Base-by-base conservation (phyloP, 176 grass and related monocot species). In the Ampelocalamus luodianensis region DNA sequence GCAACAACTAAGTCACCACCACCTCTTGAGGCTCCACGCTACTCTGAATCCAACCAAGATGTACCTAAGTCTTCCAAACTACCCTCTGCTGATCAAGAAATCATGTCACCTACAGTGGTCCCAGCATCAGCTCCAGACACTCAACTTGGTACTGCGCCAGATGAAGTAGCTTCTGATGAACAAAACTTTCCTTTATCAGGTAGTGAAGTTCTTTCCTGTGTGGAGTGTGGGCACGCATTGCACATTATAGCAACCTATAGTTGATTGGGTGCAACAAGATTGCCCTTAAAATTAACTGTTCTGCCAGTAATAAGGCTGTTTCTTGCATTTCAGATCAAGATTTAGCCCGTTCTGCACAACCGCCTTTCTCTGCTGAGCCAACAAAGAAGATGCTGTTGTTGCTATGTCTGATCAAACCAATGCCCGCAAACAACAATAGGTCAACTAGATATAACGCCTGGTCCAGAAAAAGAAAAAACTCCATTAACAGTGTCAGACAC, bases 271-370 rank as follows among this genome's bases (percentile, higher is more conserved):
- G 23, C 55, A 81, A 56, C 4, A 80, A 3, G 22, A n/a, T 45
- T 39, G 5, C 16, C 48, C 44, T 86, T 53, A 50, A 79, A 40
- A 43, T 51, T n/a, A 29, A 39, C 14, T 65, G 18, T 65, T 63
- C 11, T 55, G 48, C 34, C n/a, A 67, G 60, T 67, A 54, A 29
- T 43, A 85, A 55, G 34, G 17, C 11, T 42, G 62, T 22, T 77
- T 66, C 27, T 38, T 79, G 38, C 65, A 85, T 85, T 71, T 60
- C 54, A 71, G 51, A 14, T 71, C 74, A 39, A 71, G 74, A 79
- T 61, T 48, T 36, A 18, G 51, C 54, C 59, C 83, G 5, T 85
- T 72, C 67, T 53, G n/a, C 60, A 43, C 44, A 65, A 50, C 16
- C 4, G 7, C 8, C 77, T 80, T 34, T 12, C 45, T 80, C 69